Conservation (phyloP, 371 early-diverging fungal genomes). For the Lichtheimia corymbifera region DNA sequence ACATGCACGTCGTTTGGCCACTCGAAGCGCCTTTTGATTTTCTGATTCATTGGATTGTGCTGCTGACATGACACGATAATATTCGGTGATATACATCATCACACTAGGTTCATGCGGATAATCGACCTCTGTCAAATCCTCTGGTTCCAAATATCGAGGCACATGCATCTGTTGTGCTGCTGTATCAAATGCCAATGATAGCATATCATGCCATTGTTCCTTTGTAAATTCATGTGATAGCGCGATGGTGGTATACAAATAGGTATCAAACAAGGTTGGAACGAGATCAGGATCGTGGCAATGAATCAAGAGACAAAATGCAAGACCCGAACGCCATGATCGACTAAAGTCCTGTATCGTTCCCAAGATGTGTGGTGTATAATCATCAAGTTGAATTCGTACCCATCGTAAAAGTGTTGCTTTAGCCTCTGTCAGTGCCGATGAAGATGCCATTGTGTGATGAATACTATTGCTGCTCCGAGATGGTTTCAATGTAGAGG, state of each 20-base stretch:
- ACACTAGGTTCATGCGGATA: conserved; percentile 51
- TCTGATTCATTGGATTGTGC: conserved; percentile 15
- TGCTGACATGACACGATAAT: conserved; percentile 40
- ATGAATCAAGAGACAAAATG: conserved; percentile 73
- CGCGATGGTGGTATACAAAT: conserved; percentile 17
- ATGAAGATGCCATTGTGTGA: too few species aligned
- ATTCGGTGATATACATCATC: conserved; percentile 51
- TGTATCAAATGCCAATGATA: conserved; percentile 33
- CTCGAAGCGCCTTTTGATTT: conserved; percentile 5
- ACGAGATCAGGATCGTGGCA: conserved; percentile 63
- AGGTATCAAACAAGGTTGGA: conserved; percentile 51
- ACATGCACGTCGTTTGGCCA: not conserved
- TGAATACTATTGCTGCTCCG: conserved; percentile 4
- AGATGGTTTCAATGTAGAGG: conserved; percentile 6
- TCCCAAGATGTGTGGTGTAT: conserved; percentile 51
- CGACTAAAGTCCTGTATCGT: conserved; percentile 65
- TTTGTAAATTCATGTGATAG: conserved; percentile 12
- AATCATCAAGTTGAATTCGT: conserved; percentile 59
- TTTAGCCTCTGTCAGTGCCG: conserved; percentile 45
- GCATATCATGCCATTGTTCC: conserved; percentile 28
- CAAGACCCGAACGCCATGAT: conserved; percentile 73
- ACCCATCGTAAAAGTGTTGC: conserved; percentile 68
- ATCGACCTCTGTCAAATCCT: conserved; percentile 37
- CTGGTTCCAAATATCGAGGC: conserved; percentile 42
- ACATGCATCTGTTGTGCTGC: conserved; percentile 36